A percentile compares a stretch with the other conserved stretches of the same genome.
phyloP scores from a whole-genome alignment of 805 yeast species.

The Priceomyces castillae region DNA sequence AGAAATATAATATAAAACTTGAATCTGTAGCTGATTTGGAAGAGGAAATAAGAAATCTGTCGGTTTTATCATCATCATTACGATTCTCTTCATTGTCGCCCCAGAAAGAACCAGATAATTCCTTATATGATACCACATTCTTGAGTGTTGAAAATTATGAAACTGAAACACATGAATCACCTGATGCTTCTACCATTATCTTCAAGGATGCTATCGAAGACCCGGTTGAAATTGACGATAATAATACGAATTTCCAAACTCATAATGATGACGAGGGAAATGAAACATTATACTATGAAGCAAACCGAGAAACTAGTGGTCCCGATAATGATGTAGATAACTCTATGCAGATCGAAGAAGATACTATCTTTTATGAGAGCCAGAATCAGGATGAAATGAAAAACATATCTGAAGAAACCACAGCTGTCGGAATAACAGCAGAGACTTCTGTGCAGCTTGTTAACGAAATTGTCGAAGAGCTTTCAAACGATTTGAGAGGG shows the following conservation, averaged over 20 bases:
- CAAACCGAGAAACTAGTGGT: too few species aligned
- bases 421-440: too few species aligned
- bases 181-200: not conserved
- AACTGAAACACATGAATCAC: not conserved
- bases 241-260: too few species aligned
- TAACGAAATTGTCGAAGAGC: too few species aligned
- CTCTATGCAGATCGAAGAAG: not conserved
- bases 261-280: too few species aligned
- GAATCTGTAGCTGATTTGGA: constrained; percentile 20
- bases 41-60: constrained; percentile 11
- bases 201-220: too few species aligned
- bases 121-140: not conserved
- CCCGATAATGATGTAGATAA: too few species aligned
- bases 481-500: too few species aligned
- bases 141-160: not conserved
- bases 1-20: constrained; percentile 22
- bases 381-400: not conserved
- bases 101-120: not conserved
- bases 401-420: too few species aligned
- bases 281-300: too few species aligned
- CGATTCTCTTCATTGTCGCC: not conserved
- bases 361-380: not conserved
- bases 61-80: constrained; percentile 7
- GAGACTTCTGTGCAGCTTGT: too few species aligned
- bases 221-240: too few species aligned